These are phyloP conservation scores for Mycena belliarum DNA, from an alignment of 768 basidiomycete species.

Conservation along the genomic window DNA sequence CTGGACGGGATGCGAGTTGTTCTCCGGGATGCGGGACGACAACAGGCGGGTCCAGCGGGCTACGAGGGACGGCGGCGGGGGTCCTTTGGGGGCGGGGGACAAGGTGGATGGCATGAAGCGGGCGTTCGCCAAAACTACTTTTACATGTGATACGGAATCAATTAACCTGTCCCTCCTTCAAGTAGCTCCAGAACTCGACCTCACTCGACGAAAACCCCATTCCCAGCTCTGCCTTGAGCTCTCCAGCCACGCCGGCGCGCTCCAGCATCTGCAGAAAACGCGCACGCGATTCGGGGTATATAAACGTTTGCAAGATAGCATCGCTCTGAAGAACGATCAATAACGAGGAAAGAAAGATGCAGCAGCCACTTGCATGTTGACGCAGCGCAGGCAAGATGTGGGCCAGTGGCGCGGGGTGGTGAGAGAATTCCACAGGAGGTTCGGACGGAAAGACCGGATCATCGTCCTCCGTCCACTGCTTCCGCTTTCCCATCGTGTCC, in stretches of 20 bases:
- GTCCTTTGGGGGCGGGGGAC: no score
- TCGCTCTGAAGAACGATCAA: constrained; percentile 45
- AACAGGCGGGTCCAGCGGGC: constrained; percentile 16
- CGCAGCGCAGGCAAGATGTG: constrained; percentile 55
- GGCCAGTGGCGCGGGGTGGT: constrained; percentile 24
- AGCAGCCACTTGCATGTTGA: constrained; percentile 52
- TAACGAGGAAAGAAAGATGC: not conserved
- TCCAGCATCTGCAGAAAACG: constrained; percentile 60
- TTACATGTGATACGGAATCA: no score
- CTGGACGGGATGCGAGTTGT: constrained; percentile 52
- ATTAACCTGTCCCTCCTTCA: constrained; percentile 21
- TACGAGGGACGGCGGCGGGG: no score
- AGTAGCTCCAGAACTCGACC: constrained; percentile 74
- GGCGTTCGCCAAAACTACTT: no score
- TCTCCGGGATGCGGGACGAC: constrained; percentile 30
- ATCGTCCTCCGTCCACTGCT: constrained; percentile 51
- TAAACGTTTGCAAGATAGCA: constrained; percentile 56
- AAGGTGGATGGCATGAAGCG: no score
- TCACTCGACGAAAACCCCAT: constrained; percentile 33
- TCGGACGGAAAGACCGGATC: constrained; percentile 29
- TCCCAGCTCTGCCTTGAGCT: constrained; percentile 30
- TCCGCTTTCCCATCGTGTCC: constrained; percentile 37
- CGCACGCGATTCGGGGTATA: constrained; percentile 77
- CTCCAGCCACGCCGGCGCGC: constrained; percentile 43
- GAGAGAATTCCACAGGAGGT: no score